These are phyloP conservation scores for Monilinia vaccinii-corymbosi DNA, from an alignment of 2,329 filamentous ascomycete genomes.

Conservation along the genomic window DNA sequence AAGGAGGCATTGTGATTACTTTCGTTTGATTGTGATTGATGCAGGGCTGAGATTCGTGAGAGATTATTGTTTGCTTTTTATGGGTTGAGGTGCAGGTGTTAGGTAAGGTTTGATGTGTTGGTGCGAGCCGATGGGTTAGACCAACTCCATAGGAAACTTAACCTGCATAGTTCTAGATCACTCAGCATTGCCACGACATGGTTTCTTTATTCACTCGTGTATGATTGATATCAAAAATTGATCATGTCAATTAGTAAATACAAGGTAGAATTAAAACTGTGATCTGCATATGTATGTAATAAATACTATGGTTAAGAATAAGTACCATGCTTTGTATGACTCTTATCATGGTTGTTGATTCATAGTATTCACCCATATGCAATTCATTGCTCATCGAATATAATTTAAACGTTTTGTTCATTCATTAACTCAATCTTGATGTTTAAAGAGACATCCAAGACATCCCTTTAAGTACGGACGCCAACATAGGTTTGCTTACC, in stretches of 20 bases:
- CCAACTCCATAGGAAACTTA: neutral
- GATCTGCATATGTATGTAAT: too few relatives aligned
- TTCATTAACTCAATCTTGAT: neutral
- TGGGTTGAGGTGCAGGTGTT: conserved; percentile 4
- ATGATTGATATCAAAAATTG: neutral
- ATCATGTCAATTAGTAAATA: neutral
- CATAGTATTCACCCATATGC: neutral
- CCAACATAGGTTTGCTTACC: neutral
- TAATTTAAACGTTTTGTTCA: neutral
- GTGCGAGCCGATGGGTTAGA: conserved; percentile 7
- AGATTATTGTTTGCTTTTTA: conserved; percentile 18
- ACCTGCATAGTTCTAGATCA: conserved; percentile 1
- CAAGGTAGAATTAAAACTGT: neutral
- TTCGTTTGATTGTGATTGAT: conserved; percentile 4
- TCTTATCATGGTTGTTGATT: too few relatives aligned
- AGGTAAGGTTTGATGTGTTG: conserved; percentile 7
- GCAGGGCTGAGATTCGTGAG: conserved; percentile 4
- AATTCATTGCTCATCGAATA: neutral
- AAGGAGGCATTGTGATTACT: conserved; percentile 6
- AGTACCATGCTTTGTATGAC: too few relatives aligned
- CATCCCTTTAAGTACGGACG: neutral
- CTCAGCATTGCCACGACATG: neutral
- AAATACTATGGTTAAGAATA: too few relatives aligned
- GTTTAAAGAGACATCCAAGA: neutral
- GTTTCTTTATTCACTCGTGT: neutral